Conservation (phyloP, 306 rosid genomes). For the Hippophae gyantsensis region DNA sequence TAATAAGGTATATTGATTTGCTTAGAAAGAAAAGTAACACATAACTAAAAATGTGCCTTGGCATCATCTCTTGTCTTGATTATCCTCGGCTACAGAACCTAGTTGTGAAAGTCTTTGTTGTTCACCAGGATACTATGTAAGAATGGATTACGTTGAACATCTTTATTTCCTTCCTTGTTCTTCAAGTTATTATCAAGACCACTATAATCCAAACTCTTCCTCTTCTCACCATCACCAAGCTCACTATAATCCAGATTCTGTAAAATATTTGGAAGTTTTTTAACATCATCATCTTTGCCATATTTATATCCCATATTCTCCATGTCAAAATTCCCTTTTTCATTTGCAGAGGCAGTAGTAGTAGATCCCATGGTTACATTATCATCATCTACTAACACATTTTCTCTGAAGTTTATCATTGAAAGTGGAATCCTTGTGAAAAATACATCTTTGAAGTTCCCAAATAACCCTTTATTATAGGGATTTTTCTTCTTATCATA, state of each 20-base stretch:
- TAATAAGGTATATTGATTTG: too few species aligned
- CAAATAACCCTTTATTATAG: constrained; percentile 35
- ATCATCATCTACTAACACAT: constrained; percentile 45
- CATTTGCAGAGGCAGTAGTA: constrained; percentile 31
- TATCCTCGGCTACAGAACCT: constrained; percentile 17
- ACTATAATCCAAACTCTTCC: constrained; percentile 31
- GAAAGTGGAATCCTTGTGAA: constrained; percentile 55
- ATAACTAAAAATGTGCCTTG: too few species aligned
- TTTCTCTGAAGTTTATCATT: constrained; percentile 55
- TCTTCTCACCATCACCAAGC: constrained; percentile 38
- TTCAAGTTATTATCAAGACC: constrained; percentile 35
- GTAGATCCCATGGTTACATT: constrained; percentile 19
- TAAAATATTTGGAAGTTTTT: constrained; percentile 34
- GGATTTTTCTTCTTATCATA: constrained; percentile 87
- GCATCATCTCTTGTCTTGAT: not conserved
- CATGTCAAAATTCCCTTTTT: constrained; percentile 47
- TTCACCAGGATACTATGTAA: constrained; percentile 22
- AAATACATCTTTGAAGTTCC: constrained; percentile 61
- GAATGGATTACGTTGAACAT: constrained; percentile 19
- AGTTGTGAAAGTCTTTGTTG: constrained; percentile 22
- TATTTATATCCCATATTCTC: constrained; percentile 36
- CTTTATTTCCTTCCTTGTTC: constrained; percentile 28
- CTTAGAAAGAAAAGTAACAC: too few species aligned
- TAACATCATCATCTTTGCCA: constrained; percentile 31
- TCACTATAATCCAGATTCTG: constrained; percentile 50